phyloP scores from a whole-genome alignment of 2,329 filamentous ascomycete genomes.

The Kalaharituber pfeilii region DNA sequence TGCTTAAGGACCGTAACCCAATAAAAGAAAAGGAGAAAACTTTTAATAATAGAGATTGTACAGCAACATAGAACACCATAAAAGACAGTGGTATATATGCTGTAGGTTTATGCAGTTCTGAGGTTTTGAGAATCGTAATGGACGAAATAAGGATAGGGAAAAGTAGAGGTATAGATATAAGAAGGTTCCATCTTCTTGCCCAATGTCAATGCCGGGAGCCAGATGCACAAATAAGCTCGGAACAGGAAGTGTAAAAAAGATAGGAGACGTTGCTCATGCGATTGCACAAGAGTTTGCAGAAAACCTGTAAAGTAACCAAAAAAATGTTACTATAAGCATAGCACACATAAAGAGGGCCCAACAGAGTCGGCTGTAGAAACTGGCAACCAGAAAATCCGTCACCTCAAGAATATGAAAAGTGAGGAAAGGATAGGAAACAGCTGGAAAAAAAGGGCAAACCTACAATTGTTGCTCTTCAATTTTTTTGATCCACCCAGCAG shows the following conservation, averaged over 20 bases:
- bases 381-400: not conserved
- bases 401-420: not conserved
- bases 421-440: not conserved
- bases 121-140: not conserved
- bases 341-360: not conserved
- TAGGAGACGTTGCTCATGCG: not conserved
- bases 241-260: not conserved
- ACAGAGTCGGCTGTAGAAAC: not conserved
- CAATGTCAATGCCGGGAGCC: not conserved
- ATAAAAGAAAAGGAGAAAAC: not conserved
- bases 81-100: not conserved
- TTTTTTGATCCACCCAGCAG: slow-evolving; percentile 54
- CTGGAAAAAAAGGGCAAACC: slow-evolving; percentile 1
- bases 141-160: not conserved
- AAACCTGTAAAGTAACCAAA: not conserved
- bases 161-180: too few relatives aligned
- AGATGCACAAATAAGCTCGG: too few relatives aligned
- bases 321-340: not conserved
- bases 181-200: not conserved
- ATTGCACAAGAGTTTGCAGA: not conserved
- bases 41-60: not conserved
- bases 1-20: not conserved
- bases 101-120: too few relatives aligned
- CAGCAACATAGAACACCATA: not conserved
- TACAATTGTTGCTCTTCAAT: slow-evolving; percentile 17